Evolutionary conservation across 257 asterid species (phyloP).

Genomic region (Solanum lignicaule): DNA sequence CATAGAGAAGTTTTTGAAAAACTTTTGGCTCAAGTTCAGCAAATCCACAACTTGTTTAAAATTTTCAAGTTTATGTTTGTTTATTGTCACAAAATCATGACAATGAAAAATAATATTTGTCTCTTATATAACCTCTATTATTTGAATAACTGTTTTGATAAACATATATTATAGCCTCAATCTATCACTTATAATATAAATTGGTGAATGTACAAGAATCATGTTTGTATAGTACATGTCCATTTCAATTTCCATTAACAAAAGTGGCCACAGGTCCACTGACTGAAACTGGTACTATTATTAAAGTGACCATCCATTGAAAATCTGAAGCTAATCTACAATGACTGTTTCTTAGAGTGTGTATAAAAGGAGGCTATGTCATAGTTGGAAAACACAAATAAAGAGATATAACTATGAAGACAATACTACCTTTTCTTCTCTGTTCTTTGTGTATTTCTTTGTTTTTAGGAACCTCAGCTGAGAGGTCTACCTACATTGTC

Average conservation of each 20-base stretch:
- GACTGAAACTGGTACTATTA: background rate
- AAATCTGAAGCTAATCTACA: background rate
- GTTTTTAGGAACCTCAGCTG: background rate
- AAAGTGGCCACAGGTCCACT: background rate
- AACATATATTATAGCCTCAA: background rate
- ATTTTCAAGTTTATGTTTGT: background rate
- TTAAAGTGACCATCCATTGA: background rate
- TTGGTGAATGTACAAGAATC: background rate
- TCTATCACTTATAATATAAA: no score
- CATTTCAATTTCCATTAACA: background rate
- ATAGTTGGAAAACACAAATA: background rate
- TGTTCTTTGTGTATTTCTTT: background rate
- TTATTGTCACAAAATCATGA: background rate
- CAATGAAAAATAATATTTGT: background rate
- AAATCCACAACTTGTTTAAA: background rate
- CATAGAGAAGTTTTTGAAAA: no score
- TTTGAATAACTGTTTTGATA: background rate
- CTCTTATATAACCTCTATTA: background rate
- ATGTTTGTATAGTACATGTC: background rate
- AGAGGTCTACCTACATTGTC: conserved; percentile 14
- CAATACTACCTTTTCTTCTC: background rate
- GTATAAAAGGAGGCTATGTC: background rate
- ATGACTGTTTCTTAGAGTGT: background rate
- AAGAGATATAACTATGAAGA: background rate
- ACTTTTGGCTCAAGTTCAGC: background rate